Base-by-base conservation (phyloP, 176 grass and related monocot genomes). In the Dactylis glomerata region DNA sequence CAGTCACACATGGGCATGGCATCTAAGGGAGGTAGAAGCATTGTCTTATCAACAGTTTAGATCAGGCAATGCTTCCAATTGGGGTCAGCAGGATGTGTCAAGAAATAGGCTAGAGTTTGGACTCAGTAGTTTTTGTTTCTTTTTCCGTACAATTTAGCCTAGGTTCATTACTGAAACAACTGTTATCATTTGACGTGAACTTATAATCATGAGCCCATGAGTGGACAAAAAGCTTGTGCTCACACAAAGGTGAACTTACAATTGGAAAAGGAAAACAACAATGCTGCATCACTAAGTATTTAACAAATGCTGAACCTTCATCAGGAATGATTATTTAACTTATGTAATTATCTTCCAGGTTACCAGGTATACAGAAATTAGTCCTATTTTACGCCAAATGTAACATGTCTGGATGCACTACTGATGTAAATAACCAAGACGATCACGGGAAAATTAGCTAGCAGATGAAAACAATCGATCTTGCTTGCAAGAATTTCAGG, bases 401-500 rank as follows among this genome's bases (percentile, higher is more conserved):
- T 13, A 11, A 1, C 42, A 20, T 55, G 30, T 56, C 32, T 70
- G 15, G 16, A 71, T 56, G 47, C 46, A 82, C 31, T 54, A 54
- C 79, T 38, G 8, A 8, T 68, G 46, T 32, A 81, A 70, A 70
- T 40, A 49, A 52, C 32, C 49, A 70, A 82, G 32, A 1, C 47
- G 28, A 52, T 40, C 31, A 3, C 9, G 12, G 58, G 6, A 26
- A 41, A 37, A 57, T n/a, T 66, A 63, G 64, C 1, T 17, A 82
- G 22, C 46, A 56, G 41, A 72, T 45, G 3, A 10, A 34, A 56
- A 31, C 20, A 55, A 14, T 10, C 26, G 34, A 74, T 84, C 30
- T 34, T 80, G 87, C 56, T 65, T 44, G 28, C 5, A 50, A 44
- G 6, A 78, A 47, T 46, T 86, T 83, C 16, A 32, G 30, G 65